These are phyloP conservation scores for Botryosphaeria dothidea DNA, from an alignment of 2,329 filamentous ascomycete species.

Conservation along the genomic window DNA sequence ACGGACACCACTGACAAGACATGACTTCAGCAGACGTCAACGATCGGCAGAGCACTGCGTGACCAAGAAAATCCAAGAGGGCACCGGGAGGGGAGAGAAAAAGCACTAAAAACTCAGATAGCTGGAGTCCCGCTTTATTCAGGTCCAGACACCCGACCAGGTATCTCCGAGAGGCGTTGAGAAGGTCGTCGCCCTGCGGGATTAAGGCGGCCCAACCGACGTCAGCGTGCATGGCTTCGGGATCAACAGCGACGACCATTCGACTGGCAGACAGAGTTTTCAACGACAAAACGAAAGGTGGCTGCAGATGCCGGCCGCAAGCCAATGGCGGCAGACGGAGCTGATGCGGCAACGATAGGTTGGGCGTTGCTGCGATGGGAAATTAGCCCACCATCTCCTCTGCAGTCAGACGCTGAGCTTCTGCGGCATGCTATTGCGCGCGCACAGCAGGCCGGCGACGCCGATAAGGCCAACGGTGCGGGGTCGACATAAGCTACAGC, in stretches of 20 bases:
- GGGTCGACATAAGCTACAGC: background rate
- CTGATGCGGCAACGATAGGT: background rate
- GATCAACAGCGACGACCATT: constrained; percentile 6
- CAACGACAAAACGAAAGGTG: background rate
- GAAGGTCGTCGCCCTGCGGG: background rate
- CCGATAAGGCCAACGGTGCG: background rate
- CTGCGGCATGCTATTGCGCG: background rate
- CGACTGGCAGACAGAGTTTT: constrained; percentile 2
- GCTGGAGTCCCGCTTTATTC: constrained; percentile 4
- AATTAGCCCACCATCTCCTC: constrained; percentile 10
- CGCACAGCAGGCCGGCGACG: background rate
- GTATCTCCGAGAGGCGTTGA: constrained; percentile 10
- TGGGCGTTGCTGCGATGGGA: background rate
- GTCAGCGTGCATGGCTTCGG: constrained; percentile 16
- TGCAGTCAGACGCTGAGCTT: background rate
- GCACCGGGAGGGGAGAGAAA: background rate
- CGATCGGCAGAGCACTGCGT: background rate
- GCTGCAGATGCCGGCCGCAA: background rate
- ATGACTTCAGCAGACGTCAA: background rate
- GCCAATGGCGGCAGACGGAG: background rate
- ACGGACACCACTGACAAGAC: background rate
- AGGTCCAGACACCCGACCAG: background rate
- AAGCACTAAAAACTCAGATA: background rate
- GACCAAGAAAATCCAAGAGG: background rate
- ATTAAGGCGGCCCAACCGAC: constrained; percentile 8